phyloP scores from a whole-genome alignment of 192 early-diverging fungal genomes.

The Phlyctochytrium planicorne region DNA sequence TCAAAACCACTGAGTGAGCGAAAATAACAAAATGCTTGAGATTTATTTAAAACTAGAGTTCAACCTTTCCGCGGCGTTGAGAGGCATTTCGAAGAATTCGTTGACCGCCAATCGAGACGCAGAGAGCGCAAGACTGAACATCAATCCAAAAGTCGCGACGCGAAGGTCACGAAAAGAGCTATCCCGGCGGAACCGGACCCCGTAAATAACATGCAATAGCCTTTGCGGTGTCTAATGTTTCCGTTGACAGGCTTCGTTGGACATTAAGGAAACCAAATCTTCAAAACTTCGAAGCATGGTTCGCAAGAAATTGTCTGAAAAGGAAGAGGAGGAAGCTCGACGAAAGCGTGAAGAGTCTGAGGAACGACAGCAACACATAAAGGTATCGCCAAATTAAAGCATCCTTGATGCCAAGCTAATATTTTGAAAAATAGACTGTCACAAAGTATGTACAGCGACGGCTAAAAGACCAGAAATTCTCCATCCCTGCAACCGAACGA shows the following conservation, averaged over 20 bases:
- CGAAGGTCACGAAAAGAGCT: background rate
- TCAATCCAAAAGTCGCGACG: background rate
- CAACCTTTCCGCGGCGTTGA: slow-evolving; percentile 21
- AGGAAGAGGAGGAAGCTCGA: too few relatives aligned
- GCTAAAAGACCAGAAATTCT: too few relatives aligned
- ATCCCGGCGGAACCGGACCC: background rate
- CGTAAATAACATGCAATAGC: background rate
- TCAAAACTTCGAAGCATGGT: too few relatives aligned
- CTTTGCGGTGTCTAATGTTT: background rate
- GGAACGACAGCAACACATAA: background rate
- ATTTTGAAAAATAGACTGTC: background rate
- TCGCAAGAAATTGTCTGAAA: too few relatives aligned
- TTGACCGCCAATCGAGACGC: background rate
- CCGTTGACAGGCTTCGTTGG: background rate
- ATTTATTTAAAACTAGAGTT: slow-evolving; percentile 7
- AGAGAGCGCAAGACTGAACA: background rate
- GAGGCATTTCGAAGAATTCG: slow-evolving; percentile 9
- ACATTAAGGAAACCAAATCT: too few relatives aligned
- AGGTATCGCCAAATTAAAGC: too few relatives aligned
- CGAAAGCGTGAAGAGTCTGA: background rate
- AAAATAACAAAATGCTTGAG: slow-evolving; percentile 11
- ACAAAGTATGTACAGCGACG: background rate
- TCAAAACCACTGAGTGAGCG: background rate
- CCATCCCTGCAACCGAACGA: too few relatives aligned
- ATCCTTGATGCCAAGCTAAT: too few relatives aligned